Evolutionary conservation across 768 basidiomycete genomes (phyloP).

Genomic region (Lactarius hatsudake): DNA sequence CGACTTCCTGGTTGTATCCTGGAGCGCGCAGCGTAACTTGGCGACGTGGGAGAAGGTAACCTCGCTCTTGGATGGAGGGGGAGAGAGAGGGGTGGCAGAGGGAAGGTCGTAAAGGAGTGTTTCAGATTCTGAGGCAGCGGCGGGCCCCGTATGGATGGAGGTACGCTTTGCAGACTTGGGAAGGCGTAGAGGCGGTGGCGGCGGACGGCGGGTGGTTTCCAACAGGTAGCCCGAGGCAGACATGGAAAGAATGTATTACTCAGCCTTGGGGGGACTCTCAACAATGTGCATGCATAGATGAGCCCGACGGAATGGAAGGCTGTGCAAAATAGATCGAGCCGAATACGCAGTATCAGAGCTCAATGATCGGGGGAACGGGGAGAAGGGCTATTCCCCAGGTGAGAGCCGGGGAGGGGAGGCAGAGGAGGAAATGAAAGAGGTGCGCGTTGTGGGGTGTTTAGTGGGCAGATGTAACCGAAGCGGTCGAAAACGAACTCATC

Average conservation of each 20-base stretch:
- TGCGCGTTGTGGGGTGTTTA: slow-evolving; percentile 16
- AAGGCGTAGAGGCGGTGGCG: slow-evolving; percentile 28
- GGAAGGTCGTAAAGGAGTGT: slow-evolving; percentile 31
- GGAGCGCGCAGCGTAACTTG: slow-evolving; percentile 18
- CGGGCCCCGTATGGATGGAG: slow-evolving; percentile 7
- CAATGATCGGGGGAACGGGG: not conserved
- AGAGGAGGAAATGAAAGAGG: not conserved
- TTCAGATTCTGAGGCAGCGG: slow-evolving; percentile 21
- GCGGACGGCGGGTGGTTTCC: slow-evolving; percentile 27
- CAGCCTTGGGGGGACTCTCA: not conserved
- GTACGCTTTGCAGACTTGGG: slow-evolving; percentile 18
- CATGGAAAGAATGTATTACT: slow-evolving; percentile 18
- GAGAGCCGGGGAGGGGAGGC: not conserved
- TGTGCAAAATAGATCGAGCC: slow-evolving; percentile 5
- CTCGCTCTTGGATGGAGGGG: slow-evolving; percentile 4
- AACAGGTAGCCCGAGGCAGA: slow-evolving; percentile 24
- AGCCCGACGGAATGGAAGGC: not conserved
- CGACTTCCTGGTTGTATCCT: slow-evolving; percentile 28
- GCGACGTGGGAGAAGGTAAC: slow-evolving; percentile 22
- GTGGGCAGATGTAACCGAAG: too few species aligned
- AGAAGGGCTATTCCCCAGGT: slow-evolving; percentile 2
- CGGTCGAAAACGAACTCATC: too few species aligned
- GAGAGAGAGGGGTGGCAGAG: slow-evolving; percentile 23
- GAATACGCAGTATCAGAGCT: slow-evolving; percentile 19
- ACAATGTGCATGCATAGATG: slow-evolving; percentile 19